Evolutionary conservation across 108 stramenopile species (phyloP), one percentile per base, ranked within the genome.

Genomic region (Discostella pseudostelligera): DNA sequence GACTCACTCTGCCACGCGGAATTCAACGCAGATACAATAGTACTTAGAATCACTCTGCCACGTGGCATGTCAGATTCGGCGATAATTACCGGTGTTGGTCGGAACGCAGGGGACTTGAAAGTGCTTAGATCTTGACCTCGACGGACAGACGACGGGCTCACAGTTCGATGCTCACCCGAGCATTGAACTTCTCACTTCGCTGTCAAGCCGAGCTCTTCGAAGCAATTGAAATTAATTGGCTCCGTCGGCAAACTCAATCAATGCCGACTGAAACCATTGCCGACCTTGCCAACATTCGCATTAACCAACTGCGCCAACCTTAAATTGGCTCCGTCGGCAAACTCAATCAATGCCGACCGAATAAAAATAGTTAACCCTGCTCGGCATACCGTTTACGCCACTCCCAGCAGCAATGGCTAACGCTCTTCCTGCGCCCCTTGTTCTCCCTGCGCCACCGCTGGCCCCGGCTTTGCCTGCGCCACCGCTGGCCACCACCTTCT

Each of bases 51-150:
- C n/a, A n/a, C n/a, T n/a, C n/a, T n/a, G n/a, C n/a, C n/a, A n/a
- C n/a, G n/a, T n/a, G n/a, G n/a, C n/a, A n/a, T n/a, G n/a, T n/a
- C n/a, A n/a, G n/a, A n/a, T n/a, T n/a, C n/a, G n/a, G n/a, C n/a
- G n/a, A n/a, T n/a, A n/a, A n/a, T n/a, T n/a, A 47, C 46, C 21
- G 46, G 12, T 47, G 46, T 47, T 47, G 46, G 46, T 47, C 46
- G 21, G 46, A 47, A 21, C 46, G 16, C 21, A 47, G 46, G 12
- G 46, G 46, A 47, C 46, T 47, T 47, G 46, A 47, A 47, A n/a
- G 6, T 47, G 46, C 46, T 21, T 47, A 47, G 14, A 2, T 21
- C 46, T 21, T 2, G 46, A 47, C 8, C 12, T 17, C 20, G 16
- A 21, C 17, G 46, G 16, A 16, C 21, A 17, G 16, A 10, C n/a